These are phyloP conservation scores for Tolypocladium endophyticum DNA, from an alignment of 2,329 filamentous ascomycete species.

Conservation along the genomic window DNA sequence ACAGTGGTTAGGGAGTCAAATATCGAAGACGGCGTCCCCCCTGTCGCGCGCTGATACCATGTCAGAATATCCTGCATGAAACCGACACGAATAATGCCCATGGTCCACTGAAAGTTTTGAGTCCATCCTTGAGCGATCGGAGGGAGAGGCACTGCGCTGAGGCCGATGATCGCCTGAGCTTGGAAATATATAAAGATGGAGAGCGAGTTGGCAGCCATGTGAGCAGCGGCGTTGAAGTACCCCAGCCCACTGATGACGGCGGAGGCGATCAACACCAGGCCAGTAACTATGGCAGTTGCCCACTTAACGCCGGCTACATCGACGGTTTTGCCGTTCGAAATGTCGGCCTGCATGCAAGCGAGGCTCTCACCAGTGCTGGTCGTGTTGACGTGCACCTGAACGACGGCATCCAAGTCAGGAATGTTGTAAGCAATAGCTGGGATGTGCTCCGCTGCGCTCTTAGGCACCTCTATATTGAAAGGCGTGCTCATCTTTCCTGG, in stretches of 20 bases:
- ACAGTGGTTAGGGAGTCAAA: slow-evolving; percentile 63
- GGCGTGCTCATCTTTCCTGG: slow-evolving; percentile 67
- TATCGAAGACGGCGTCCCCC: slow-evolving; percentile 70
- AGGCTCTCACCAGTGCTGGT: slow-evolving; percentile 51
- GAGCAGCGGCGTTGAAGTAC: slow-evolving; percentile 86
- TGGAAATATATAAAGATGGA: slow-evolving; percentile 93
- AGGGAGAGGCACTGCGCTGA: slow-evolving; percentile 70
- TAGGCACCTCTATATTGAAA: slow-evolving; percentile 54
- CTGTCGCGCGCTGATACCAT: slow-evolving; percentile 92
- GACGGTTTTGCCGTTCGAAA: slow-evolving; percentile 89
- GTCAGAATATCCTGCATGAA: slow-evolving; percentile 85
- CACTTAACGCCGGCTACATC: slow-evolving; percentile 82
- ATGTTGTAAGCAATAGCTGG: slow-evolving; percentile 81
- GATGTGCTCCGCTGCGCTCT: slow-evolving; percentile 50
- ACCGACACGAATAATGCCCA: slow-evolving; percentile 80
- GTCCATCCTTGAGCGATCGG: slow-evolving; percentile 90
- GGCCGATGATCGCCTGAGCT: slow-evolving; percentile 80
- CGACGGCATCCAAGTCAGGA: slow-evolving; percentile 80
- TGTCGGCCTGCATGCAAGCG: slow-evolving; percentile 76
- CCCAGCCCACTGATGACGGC: slow-evolving; percentile 83
- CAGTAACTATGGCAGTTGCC: slow-evolving; percentile 79
- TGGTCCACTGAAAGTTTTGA: slow-evolving; percentile 96
- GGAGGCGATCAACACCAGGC: slow-evolving; percentile 71
- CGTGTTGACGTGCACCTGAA: slow-evolving; percentile 71
- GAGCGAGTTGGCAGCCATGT: slow-evolving; percentile 85